Evolutionary conservation across 106 monocot species (phyloP).

Genomic region (Vanilla planifolia): DNA sequence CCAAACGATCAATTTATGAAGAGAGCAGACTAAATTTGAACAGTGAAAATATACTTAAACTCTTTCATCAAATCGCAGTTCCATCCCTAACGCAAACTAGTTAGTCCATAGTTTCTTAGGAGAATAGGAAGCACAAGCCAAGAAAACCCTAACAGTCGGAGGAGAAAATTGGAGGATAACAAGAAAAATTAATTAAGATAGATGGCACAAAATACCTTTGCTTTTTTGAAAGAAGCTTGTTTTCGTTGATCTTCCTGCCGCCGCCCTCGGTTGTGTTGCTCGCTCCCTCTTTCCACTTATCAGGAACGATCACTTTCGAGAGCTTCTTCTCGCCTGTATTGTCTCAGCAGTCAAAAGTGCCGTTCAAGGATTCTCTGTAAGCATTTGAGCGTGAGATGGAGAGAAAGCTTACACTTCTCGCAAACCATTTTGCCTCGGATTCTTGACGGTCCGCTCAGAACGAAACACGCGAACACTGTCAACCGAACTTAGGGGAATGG

Average conservation of each 20-base stretch:
- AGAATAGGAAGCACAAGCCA: background rate
- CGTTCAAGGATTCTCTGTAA: background rate
- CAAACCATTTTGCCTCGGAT: conserved; percentile 53
- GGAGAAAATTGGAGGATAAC: background rate
- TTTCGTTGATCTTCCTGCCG: conserved; percentile 99
- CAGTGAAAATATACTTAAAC: no score
- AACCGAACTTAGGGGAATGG: background rate
- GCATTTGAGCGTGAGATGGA: background rate
- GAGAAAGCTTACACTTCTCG: conserved; percentile 69
- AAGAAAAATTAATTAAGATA: background rate
- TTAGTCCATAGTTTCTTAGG: no score
- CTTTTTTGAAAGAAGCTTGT: conserved; percentile 97
- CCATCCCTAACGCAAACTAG: no score
- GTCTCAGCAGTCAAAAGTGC: background rate
- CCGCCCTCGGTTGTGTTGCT: conserved; percentile 96
- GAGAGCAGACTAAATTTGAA: no score
- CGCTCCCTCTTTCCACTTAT: conserved; percentile 99
- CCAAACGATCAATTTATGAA: no score
- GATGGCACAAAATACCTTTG: conserved; percentile 39
- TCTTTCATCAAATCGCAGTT: no score
- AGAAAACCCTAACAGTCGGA: conserved; percentile 1
- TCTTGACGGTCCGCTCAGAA: background rate
- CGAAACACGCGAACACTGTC: no score
- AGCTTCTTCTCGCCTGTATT: conserved; percentile 95
- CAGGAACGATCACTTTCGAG: conserved; percentile 96